phyloP scores from a whole-genome alignment of 2,329 filamentous ascomycete species.

The Fusarium succisae region DNA sequence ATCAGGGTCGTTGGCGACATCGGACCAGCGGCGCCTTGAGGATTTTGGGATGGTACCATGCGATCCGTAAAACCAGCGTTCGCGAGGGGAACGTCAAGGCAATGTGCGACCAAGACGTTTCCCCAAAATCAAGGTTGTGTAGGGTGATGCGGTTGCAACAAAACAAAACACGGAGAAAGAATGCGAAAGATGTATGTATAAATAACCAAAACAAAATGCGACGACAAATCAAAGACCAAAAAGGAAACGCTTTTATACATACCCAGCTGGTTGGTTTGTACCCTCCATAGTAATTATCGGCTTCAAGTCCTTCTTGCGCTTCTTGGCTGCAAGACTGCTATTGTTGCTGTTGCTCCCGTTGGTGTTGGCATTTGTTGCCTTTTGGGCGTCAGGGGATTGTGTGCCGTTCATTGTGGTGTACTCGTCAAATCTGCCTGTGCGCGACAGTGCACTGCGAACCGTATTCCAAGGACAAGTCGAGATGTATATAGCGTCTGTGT shows the following conservation, averaged over 20 bases:
- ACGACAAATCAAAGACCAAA: neutral
- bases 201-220: neutral
- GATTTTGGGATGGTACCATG: neutral
- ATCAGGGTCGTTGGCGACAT: slow-evolving; percentile 2
- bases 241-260: slow-evolving; percentile 41
- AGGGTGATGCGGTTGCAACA: neutral
- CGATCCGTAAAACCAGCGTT: neutral
- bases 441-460: neutral
- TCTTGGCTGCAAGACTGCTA: slow-evolving; percentile 60
- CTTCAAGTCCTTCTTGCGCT: slow-evolving; percentile 80
- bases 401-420: slow-evolving; percentile 39
- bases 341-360: slow-evolving; percentile 44
- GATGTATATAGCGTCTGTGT: neutral
- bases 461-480: neutral
- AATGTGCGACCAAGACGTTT: neutral
- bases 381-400: slow-evolving; percentile 46
- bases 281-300: slow-evolving; percentile 79
- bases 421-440: slow-evolving; percentile 15
- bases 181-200: neutral
- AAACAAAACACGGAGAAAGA: neutral
- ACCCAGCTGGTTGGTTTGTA: slow-evolving; percentile 49
- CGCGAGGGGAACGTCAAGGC: neutral
- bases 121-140: neutral
- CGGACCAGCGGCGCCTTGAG: neutral
- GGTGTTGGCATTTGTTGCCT: slow-evolving; percentile 40